These are phyloP conservation scores for Starmera pachycereana DNA, from an alignment of 805 yeast species.

Conservation along the genomic window DNA sequence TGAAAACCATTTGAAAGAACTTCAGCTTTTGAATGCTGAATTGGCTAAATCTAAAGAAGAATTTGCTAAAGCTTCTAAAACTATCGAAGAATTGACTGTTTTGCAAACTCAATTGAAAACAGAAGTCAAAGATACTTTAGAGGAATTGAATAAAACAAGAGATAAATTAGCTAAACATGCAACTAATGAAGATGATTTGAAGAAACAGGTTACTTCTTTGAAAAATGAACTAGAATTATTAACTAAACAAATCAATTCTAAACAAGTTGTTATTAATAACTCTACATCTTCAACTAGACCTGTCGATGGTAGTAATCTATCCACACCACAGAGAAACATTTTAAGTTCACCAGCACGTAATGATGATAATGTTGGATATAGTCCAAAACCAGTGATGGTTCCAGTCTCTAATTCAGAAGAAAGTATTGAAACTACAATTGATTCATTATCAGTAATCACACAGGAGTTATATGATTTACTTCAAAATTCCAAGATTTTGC, in stretches of 20 bases:
- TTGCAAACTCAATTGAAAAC: constrained; percentile 53
- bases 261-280: constrained; percentile 7
- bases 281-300: too few species aligned
- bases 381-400: constrained; percentile 50
- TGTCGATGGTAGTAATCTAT: neutral
- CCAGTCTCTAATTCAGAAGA: constrained; percentile 44
- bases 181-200: constrained; percentile 52
- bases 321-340: constrained; percentile 25
- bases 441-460: constrained; percentile 57
- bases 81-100: constrained; percentile 48
- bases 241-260: constrained; percentile 22
- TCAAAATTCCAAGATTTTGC: constrained; percentile 62
- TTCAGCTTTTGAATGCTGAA: constrained; percentile 43
- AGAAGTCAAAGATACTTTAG: constrained; percentile 52
- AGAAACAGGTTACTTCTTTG: constrained; percentile 36
- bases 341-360: constrained; percentile 26
- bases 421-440: constrained; percentile 30
- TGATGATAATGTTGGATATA: constrained; percentile 14
- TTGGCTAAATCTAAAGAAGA: constrained; percentile 44
- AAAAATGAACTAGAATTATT: constrained; percentile 22
- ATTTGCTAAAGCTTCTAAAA: constrained; percentile 44
- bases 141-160: constrained; percentile 51
- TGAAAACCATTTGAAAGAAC: constrained; percentile 36
- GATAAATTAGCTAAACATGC: constrained; percentile 47
- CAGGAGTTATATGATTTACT: constrained; percentile 64